Evolutionary conservation across 2,329 filamentous ascomycete species (phyloP).

Genomic region (Xylaria sp.): DNA sequence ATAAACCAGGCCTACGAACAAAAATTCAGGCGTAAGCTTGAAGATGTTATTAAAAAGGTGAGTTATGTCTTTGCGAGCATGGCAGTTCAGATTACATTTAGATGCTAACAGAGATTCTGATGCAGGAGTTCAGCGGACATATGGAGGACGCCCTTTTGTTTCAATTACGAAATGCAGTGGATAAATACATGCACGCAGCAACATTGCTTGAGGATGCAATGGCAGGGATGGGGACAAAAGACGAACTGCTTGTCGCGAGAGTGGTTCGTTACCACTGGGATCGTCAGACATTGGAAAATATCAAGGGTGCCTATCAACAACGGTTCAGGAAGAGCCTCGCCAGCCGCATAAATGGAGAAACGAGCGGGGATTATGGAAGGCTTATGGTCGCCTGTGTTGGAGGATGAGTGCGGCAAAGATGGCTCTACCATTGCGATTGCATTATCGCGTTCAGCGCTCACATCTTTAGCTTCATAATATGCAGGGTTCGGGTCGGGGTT

Average conservation of each 20-base stretch:
- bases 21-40: conserved; percentile 75
- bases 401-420: conserved; percentile 47
- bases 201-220: conserved; percentile 85
- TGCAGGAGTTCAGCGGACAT: conserved; percentile 84
- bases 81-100: conserved; percentile 34
- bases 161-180: conserved; percentile 79
- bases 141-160: conserved; percentile 87
- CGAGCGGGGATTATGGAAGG: conserved; percentile 82
- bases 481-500: background rate
- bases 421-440: background rate
- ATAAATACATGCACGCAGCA: conserved; percentile 87
- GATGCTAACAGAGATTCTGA: conserved; percentile 13
- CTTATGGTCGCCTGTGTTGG: conserved; percentile 77
- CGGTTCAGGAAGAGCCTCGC: conserved; percentile 74
- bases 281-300: conserved; percentile 74
- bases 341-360: conserved; percentile 80
- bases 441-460: background rate
- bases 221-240: conserved; percentile 88
- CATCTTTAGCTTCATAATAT: background rate
- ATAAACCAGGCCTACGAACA: conserved; percentile 79
- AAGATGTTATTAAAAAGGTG: conserved; percentile 77
- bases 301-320: conserved; percentile 80
- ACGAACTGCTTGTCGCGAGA: conserved; percentile 79
- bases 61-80: conserved; percentile 31
- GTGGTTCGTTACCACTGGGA: conserved; percentile 89